Conservation (phyloP, 768 basidiomycete genomes). For the Xerocomellus chrysenteron region DNA sequence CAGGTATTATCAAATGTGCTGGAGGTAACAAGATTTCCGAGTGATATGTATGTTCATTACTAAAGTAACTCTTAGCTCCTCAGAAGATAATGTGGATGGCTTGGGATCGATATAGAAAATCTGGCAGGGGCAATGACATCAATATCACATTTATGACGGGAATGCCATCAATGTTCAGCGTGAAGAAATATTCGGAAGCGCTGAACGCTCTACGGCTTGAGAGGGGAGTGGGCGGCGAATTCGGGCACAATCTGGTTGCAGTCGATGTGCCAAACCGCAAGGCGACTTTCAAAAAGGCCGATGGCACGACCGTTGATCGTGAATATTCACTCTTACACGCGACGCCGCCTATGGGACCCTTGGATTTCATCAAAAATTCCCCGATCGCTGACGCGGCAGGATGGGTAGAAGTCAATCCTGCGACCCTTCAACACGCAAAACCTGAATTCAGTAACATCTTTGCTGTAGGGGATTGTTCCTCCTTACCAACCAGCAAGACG, state of each 20-base stretch:
- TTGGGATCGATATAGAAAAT: slow-evolving; percentile 74
- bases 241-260: slow-evolving; percentile 79
- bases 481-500: slow-evolving; percentile 93
- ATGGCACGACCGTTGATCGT: slow-evolving; percentile 65
- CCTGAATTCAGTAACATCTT: slow-evolving; percentile 81
- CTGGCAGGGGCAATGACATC: slow-evolving; percentile 55
- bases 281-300: slow-evolving; percentile 82
- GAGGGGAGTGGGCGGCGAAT: slow-evolving; percentile 78
- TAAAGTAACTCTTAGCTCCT: slow-evolving; percentile 49
- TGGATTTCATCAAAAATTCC: slow-evolving; percentile 74
- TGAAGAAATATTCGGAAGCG: slow-evolving; percentile 93
- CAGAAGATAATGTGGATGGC: slow-evolving; percentile 99
- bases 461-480: slow-evolving; percentile 89
- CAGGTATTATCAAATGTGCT: slow-evolving; percentile 91
- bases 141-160: slow-evolving; percentile 83
- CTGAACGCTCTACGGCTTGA: slow-evolving; percentile 73
- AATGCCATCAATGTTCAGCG: slow-evolving; percentile 94
- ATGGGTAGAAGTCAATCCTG: slow-evolving; percentile 85
- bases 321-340: slow-evolving; percentile 86
- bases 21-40: slow-evolving; percentile 52
- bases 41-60: neutral
- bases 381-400: slow-evolving; percentile 79
- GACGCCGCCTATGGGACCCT: slow-evolving; percentile 89
- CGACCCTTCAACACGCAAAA: slow-evolving; percentile 81
- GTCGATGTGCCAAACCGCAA: slow-evolving; percentile 68